Evolutionary conservation across 176 grass and related monocot genomes (phyloP), one percentile per base, ranked within the genome.

Genomic region (Cenchrus americanus): DNA sequence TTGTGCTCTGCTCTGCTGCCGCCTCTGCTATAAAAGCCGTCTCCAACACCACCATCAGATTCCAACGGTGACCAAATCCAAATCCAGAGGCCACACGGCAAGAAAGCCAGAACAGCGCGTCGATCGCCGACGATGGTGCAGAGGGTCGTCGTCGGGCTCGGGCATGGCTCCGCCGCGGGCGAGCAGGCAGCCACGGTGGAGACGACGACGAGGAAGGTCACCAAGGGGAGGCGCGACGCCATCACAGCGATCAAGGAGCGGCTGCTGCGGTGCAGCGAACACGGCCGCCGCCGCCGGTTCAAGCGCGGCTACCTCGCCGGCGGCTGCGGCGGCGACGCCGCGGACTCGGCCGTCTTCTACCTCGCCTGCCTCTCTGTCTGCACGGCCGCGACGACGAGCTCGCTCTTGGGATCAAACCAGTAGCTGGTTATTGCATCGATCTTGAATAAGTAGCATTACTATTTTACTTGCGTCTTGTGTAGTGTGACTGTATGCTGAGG

Each of bases 251-350:
- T 83, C 82, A 89, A 89, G 82, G 60, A 8, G 76, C 83, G 67
- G 82, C 40, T 88, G 64, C 81, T 92, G 58, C 76, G 71, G 9
- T 85, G 77, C 84, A 87, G 61, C 77, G 58, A 73, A 15, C 18
- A 82, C 6, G n/a, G 80, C 66, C 34, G 80, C 64, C 17, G 42
- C 64, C 17, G 42, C 14, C 76, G 76, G 52, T 92, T 89, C 77
- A 92, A 92, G 87, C 73, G 87, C 32, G 86, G 84, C 66, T 84
- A 83, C 87, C 30, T 84, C 58, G 73, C 79, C 18, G 10, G 43
- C 73, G 82, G 80, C 41, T 26, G 66, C 68, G 73, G 70, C 19
- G 49, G 50, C 37, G 82, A 49, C 10, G 87, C 68, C 37, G 84
- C 18, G 8, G 22, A 60, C 58, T 23, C 58, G 58, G 58, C 58